Base-by-base conservation (phyloP, 1,284 basidiomycete species). In the Coriolopsis trogii region DNA sequence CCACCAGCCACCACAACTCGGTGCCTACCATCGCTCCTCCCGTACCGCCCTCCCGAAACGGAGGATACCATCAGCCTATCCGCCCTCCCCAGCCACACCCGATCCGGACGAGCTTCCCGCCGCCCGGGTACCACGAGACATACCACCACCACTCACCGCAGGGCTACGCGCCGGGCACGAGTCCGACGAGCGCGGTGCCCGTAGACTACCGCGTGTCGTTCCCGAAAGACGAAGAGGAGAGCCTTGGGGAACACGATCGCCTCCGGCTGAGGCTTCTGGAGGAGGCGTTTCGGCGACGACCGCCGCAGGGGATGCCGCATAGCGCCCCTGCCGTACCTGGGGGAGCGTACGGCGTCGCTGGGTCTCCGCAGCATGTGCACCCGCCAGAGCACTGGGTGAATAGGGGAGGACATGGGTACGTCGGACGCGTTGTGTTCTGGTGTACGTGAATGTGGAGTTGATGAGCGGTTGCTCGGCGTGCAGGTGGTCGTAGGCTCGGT, bases 221-320 rank as follows among this genome's bases (percentile, higher is more conserved):
- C 26, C 48, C 47, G 42, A 55, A 59, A 31, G 25, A 37, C 23
- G 57, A 53, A 10, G 53, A 55, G 7, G 36, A 37, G 15, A n/a
- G 30, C 15, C 23, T 53, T 16, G 47, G 47, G 37, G 53, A 55
- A 10, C 53, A 45, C 21, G 57, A 59, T 49, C 53, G 57, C 18
- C 53, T 59, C 20, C 53, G 57, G 4, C 34, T 56, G 48, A 41
- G 57, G 21, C 48, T 59, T 23, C 46, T 59, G 9, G 53, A 59
- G 49, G 57, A 59, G 37, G 45, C 51, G 38, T 53, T 53, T 25
- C 47, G 40, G n/a, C 20, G 48, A 18, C 18, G 25, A 8, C 44
- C 46, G 39, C 37, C 25, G 5, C 20, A 25, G 24, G 44, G 40
- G n/a, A 21, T 8, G 10, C 40, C 31, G 10, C 43, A 33, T 7